Base-by-base conservation (phyloP, 2,329 filamentous ascomycete species). In the Huntiella bhutanensis region DNA sequence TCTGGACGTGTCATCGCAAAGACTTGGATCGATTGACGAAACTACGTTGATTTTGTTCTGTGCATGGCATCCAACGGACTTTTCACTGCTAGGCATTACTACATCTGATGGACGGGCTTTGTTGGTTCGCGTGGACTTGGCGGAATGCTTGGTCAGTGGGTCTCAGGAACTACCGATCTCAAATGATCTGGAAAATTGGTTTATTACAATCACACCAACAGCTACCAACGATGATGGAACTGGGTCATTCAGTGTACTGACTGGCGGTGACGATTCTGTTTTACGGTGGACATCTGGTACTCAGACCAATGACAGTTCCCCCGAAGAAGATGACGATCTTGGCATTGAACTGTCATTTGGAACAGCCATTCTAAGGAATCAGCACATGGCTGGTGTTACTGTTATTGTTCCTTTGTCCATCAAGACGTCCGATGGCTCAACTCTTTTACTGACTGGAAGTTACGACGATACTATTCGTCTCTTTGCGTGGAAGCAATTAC, bases 401-500 rank as follows among this genome's bases (percentile, higher is more conserved):
- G 76, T 84, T 2, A 91, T 96, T 46, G 61, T 95, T 2, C 83
- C 86, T 0, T 62, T 93, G 2, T 56, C 68, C 1, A 15, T 64
- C 2, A 55, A 59, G 1, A 53, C 57, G 0, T 53, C 58, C 6
- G 64, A 69, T 6, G 63, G 64, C 3, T 66, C 67, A 1, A 65
- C 68, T 3, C 56, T 91, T 4, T 60, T 93, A 2, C 56, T 94
- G 2, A 95, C 87, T 0, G 91, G 91, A 3, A 92, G 84, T 57
- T 98, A 96, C 56, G 91, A 96, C 55, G 87, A 96, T 54, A 67
- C 70, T 51, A 65, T 96, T 13, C 74, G 88, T 10, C 66, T 94
- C 1, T 70, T 82, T 42, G 59, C 68, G 1, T 62, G 75, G 8
- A 58, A 63, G 19, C 62, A 66, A 8, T 59, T 62, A 2, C 54